phyloP scores from a whole-genome alignment of 768 basidiomycete species.

The Mycena kentingensis region DNA sequence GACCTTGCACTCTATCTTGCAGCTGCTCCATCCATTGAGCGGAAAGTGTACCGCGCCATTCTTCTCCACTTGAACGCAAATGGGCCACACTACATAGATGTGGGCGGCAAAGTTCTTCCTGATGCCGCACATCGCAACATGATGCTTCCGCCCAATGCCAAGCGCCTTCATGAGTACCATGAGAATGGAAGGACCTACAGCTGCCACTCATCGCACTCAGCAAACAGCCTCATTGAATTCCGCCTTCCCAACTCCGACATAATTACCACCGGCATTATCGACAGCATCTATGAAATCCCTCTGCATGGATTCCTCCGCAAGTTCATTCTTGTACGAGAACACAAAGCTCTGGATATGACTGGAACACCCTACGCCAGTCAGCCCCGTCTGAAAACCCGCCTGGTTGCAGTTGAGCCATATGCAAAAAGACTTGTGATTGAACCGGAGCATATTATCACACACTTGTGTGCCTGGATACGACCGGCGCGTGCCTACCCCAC shows the following conservation, averaged over 20 bases:
- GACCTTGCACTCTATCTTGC: background rate
- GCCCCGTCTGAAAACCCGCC: background rate
- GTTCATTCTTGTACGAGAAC: background rate
- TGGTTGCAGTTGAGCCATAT: background rate
- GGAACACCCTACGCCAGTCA: background rate
- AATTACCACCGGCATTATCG: background rate
- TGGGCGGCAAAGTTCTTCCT: background rate
- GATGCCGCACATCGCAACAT: background rate
- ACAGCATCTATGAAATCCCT: background rate
- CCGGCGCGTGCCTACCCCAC: background rate
- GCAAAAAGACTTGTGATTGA: background rate
- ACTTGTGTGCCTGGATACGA: background rate
- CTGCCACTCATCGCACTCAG: background rate
- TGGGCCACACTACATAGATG: background rate
- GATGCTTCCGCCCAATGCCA: background rate
- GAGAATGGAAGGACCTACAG: background rate
- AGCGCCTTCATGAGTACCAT: background rate
- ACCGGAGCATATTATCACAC: background rate
- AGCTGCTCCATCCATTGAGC: background rate
- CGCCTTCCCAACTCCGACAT: background rate
- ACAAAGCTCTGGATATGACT: background rate
- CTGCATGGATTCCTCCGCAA: background rate
- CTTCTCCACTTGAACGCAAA: background rate
- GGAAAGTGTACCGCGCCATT: background rate
- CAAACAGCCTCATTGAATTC: background rate